Evolutionary conservation across 441 rosid genomes (phyloP), one percentile per base, ranked within the genome.

Genomic region (Adansonia madagascariensis): DNA sequence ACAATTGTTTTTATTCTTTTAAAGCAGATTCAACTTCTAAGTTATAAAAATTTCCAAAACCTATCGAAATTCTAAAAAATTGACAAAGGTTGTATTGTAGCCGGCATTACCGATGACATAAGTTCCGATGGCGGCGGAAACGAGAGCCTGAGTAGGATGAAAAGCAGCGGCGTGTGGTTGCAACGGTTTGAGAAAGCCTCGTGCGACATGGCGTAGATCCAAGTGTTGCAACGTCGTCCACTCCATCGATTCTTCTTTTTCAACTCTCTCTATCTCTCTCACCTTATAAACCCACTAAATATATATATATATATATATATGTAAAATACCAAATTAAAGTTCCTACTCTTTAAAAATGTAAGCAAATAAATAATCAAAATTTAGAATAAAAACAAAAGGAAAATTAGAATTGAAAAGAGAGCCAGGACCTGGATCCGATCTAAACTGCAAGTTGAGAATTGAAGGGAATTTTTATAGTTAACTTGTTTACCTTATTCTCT

Each of bases 121-220:
- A 47, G 92, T 83, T 6, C 97, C 98, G 44, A 94, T 83, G 6
- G 97, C 98, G 43, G 81, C 98, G 17, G 99, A 88, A 41, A 97
- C 84, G 46, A 97, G 89, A n/a, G 97, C 97, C 84, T 93, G 98
- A 35, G 88, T 82, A 1, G 92, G 95, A 75, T 97, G 99, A 85
- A 97, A 97, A n/a, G 97, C 89, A 6, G 97, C 94, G 43, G 94
- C 93, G 68, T 97, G 98, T 69, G 99, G 99, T 79, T 97, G 98
- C 75, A 93, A 81, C n/a, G 92, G 95, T 74, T 87, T 93, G 82
- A 84, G 83, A 41, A 88, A 85, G 73, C 93, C 95, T 50, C 97
- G 91, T 67, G 92, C 92, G 10, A 94, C 90, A 68, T 94, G 96
- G 24, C 92, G 88, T 55, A 94, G 92, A 88, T 94, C 97, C 84